Evolutionary conservation across 2,329 filamentous ascomycete genomes (phyloP), one percentile per base, ranked within the genome.

Genomic region (Fusarium buxicola): DNA sequence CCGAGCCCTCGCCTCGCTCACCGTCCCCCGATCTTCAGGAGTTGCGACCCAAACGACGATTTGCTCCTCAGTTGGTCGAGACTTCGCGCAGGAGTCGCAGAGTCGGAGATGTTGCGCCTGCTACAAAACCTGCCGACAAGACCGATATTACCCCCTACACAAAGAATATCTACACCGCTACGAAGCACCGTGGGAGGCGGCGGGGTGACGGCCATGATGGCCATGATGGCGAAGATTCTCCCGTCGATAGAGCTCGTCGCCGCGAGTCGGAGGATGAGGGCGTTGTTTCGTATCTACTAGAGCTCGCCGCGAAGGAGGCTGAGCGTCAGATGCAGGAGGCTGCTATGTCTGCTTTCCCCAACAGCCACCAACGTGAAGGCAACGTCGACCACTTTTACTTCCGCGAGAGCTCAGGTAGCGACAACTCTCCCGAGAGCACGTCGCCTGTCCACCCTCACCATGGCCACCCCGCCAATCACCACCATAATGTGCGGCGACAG

Each of bases 21-120:
- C 77, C 80, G 7, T 81, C 82, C 3, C 78, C 81, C 43, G 59
- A 65, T 72, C 76, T 65, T 76, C 78, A 32, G 76, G 80, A 61
- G 76, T 78, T 53, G 73, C 80, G 36, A 74, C 79, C 38, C 71
- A 78, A 68, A 25, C 81, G 83, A 62, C 78, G 79, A 58, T 96
- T 96, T 74, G 84, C 89, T 27, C 92, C 92, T 11, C 89, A 94
- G 70, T 81, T 96, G 52, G 89, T 96, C 60, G 92, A 94, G 75
- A 94, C 91, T 3, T 90, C 90, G 5, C 86, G 88, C 68, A 84
- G 92, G 49, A 87, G 88, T 30, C 86, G 90, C 62, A 87, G 87
- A 69, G 84, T 84, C 13, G 87, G 87, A 16, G 89, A 92, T 68
- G 75, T 82, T 1, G 83, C 82, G 7, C 87, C 88, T 16, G 85